These are phyloP conservation scores for Alternaria solani DNA, from an alignment of 2,329 filamentous ascomycete genomes.

Conservation along the genomic window DNA sequence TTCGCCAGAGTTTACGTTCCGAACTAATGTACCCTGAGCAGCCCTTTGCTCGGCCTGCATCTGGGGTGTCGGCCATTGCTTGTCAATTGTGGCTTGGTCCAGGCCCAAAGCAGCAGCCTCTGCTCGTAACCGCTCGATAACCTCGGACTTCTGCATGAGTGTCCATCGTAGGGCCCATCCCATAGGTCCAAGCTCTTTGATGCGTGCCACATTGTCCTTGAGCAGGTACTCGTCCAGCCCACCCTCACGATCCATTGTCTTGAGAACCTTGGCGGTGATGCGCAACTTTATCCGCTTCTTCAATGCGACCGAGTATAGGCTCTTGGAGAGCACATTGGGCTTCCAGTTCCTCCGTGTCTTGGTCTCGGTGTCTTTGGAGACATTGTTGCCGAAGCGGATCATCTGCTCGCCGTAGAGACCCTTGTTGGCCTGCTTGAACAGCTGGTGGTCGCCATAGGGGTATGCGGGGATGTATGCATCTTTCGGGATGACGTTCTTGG, in stretches of 20 bases:
- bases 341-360: slow-evolving; percentile 78
- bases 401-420: slow-evolving; percentile 75
- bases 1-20: not conserved
- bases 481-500: slow-evolving; percentile 44
- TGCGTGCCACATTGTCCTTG: slow-evolving; percentile 76
- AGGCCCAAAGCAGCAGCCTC: slow-evolving; percentile 74
- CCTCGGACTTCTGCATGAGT: slow-evolving; percentile 78
- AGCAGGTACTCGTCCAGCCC: slow-evolving; percentile 92
- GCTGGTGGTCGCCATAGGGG: slow-evolving; percentile 72
- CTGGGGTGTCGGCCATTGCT: slow-evolving; percentile 40
- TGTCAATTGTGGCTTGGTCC: slow-evolving; percentile 53
- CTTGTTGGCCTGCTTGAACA: slow-evolving; percentile 82
- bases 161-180: slow-evolving; percentile 92
- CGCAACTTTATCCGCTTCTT: slow-evolving; percentile 70
- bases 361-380: slow-evolving; percentile 71
- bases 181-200: slow-evolving; percentile 86
- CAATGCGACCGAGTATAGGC: slow-evolving; percentile 70
- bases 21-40: slow-evolving; percentile 17
- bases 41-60: slow-evolving; percentile 26
- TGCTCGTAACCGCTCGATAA: slow-evolving; percentile 71
- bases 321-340: slow-evolving; percentile 74
- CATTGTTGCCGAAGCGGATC: slow-evolving; percentile 82
- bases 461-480: slow-evolving; percentile 60
- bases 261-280: slow-evolving; percentile 71
- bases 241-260: slow-evolving; percentile 79